Evolutionary conservation across 2,329 filamentous ascomycete species (phyloP).

Genomic region (Pseudocercospora ulei): DNA sequence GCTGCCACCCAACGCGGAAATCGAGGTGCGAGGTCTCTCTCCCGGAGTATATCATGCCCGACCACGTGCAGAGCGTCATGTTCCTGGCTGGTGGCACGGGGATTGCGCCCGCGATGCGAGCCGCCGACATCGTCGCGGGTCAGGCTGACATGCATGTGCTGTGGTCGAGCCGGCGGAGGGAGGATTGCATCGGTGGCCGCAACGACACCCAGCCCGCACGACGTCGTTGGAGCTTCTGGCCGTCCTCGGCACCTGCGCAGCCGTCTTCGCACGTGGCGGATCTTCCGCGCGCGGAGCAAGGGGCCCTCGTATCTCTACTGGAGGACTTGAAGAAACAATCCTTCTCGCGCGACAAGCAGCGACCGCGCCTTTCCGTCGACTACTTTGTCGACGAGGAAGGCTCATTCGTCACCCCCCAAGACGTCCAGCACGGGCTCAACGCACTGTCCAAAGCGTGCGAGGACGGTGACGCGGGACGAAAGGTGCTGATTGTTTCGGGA

Average conservation of each 20-base stretch:
- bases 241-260: not conserved
- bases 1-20: constrained; percentile 49
- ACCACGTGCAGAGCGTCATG: constrained; percentile 51
- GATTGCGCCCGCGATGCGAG: constrained; percentile 79
- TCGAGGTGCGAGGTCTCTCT: constrained; percentile 73
- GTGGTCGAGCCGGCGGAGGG: constrained; percentile 64
- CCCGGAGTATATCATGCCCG: constrained; percentile 52
- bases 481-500: constrained; percentile 75
- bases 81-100: constrained; percentile 91
- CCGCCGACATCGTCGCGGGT: constrained; percentile 51
- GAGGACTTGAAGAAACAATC: constrained; percentile 46
- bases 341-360: constrained; percentile 3
- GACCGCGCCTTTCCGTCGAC: constrained; percentile 50
- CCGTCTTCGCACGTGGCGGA: constrained; percentile 9
- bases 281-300: constrained; percentile 30
- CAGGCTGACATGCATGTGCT: constrained; percentile 55
- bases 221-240: constrained; percentile 19
- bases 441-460: constrained; percentile 24
- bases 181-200: constrained; percentile 55
- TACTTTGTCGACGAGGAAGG: constrained; percentile 78
- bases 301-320: constrained; percentile 53
- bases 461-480: constrained; percentile 37
- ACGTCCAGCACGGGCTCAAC: constrained; percentile 31
- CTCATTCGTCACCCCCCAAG: constrained; percentile 47
- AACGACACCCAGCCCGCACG: constrained; percentile 40